phyloP scores from a whole-genome alignment of 352 stramenopile genomes.

The Blastocystis sp. region DNA sequence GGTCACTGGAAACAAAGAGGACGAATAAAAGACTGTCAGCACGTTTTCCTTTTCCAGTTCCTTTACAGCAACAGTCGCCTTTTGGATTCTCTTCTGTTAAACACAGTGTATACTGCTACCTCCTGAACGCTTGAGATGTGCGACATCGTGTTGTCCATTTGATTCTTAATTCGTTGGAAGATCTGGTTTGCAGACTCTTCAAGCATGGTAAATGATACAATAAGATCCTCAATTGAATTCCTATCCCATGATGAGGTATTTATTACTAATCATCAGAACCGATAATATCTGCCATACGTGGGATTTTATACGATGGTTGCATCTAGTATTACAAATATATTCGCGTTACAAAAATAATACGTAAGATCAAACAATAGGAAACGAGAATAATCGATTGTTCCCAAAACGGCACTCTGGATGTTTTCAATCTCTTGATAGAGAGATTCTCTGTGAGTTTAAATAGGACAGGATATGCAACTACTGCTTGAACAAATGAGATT shows the following conservation, averaged over 20 bases:
- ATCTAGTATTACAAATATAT: neutral
- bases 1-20: neutral
- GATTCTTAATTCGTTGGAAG: neutral
- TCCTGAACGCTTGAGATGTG: neutral
- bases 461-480: too few relatives aligned
- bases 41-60: slow-evolving; percentile 21
- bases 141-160: neutral
- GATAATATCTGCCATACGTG: neutral
- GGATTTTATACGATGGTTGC: neutral
- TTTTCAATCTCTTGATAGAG: neutral
- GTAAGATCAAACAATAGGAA: neutral
- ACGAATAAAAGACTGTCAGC: neutral
- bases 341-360: neutral
- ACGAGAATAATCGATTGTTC: neutral
- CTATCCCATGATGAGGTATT: slow-evolving; percentile 14
- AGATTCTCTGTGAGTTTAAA: too few relatives aligned
- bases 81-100: neutral
- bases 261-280: neutral
- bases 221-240: neutral
- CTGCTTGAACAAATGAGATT: too few relatives aligned
- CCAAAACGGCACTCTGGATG: neutral
- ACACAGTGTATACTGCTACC: neutral
- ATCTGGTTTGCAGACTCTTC: neutral
- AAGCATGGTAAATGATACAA: slow-evolving; percentile 22
- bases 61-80: neutral